Percentiles rank a stretch among this genome's conserved stretches.
These are phyloP conservation scores for Falciphora oryzae DNA, from an alignment of 2,329 filamentous ascomycete genomes.

Conservation along the genomic window DNA sequence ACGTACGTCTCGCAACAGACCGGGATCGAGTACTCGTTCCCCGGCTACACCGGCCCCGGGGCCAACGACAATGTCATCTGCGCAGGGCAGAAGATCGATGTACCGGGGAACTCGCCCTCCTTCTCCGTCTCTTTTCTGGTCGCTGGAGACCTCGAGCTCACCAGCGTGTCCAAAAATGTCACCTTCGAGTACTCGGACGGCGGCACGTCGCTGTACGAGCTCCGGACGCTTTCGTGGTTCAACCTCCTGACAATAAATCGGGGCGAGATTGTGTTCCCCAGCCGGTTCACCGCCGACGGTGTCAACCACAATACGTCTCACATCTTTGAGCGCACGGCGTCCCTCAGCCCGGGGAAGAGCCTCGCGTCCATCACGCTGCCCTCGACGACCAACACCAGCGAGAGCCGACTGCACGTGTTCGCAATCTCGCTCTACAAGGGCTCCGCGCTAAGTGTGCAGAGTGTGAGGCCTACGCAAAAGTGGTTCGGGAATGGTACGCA, in stretches of 20 bases:
- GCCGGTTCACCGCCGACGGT: constrained; percentile 30
- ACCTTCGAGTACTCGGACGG: constrained; percentile 37
- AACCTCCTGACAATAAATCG: constrained; percentile 38
- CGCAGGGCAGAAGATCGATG: constrained; percentile 31
- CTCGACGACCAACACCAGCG: constrained; percentile 24
- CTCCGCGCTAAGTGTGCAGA: constrained; percentile 27
- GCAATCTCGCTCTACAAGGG: constrained; percentile 31
- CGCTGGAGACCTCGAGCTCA: constrained; percentile 29
- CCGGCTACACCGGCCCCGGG: constrained; percentile 31
- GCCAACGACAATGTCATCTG: constrained; percentile 38
- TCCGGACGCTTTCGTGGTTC: constrained; percentile 39
- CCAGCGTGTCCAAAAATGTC: constrained; percentile 33
- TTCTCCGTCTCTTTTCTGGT: constrained; percentile 39
- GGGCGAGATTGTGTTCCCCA: constrained; percentile 39
- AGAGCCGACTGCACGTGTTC: constrained; percentile 35
- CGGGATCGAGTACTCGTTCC: constrained; percentile 36
- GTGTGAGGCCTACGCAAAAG: constrained; percentile 37
- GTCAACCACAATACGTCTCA: constrained; percentile 37
- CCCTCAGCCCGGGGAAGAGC: constrained; percentile 30
- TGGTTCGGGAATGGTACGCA: constrained; percentile 30
- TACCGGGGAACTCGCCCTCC: constrained; percentile 24
- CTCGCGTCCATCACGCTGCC: constrained; percentile 36
- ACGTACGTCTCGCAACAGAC: constrained; percentile 33
- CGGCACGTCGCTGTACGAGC: constrained; percentile 31
- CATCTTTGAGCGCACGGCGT: constrained; percentile 38